phyloP scores from a whole-genome alignment of 768 basidiomycete genomes.

The Steccherinum ochraceum region DNA sequence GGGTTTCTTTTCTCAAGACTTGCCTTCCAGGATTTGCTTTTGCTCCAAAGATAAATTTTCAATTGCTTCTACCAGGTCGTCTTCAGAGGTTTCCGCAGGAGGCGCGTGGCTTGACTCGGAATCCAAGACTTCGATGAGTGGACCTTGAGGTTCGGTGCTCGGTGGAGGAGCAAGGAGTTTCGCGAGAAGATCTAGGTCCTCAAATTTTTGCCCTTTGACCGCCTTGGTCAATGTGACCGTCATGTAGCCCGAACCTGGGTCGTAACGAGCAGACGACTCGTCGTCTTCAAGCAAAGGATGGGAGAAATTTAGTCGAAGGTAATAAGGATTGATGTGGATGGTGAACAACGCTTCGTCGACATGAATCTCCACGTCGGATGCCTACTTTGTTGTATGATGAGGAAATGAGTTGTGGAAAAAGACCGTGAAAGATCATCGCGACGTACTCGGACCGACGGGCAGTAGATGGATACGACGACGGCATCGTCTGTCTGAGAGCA shows the following conservation, averaged over 20 bases:
- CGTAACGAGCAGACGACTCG: conserved; percentile 62
- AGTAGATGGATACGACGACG: conserved; percentile 27
- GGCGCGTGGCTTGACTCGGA: conserved; percentile 21
- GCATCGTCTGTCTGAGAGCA: conserved; percentile 27
- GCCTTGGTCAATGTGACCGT: conserved; percentile 70
- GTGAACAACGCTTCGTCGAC: conserved; percentile 66
- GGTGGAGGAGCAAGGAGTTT: conserved; percentile 69
- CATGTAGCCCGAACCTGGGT: conserved; percentile 73
- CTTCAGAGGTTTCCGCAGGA: conserved; percentile 10
- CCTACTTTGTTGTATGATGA: conserved; percentile 40
- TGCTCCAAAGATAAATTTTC: conserved; percentile 43
- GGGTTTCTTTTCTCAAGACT: conserved; percentile 1
- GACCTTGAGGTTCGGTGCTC: conserved; percentile 24
- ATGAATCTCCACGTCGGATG: conserved; percentile 74
- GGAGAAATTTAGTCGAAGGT: conserved; percentile 72
- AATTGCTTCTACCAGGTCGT: conserved; percentile 38
- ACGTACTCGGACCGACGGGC: conserved; percentile 30
- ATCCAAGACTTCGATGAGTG: conserved; percentile 52
- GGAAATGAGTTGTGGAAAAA: not conserved
- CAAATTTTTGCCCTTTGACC: conserved; percentile 56
- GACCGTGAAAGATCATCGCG: not conserved
- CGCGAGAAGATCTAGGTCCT: conserved; percentile 73
- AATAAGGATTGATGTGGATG: conserved; percentile 80
- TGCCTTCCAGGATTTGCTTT: conserved; percentile 52
- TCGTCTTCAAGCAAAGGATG: conserved; percentile 62